These are phyloP conservation scores for Pichia sp. DNA, from an alignment of 1,139 yeast genomes.

Conservation along the genomic window DNA sequence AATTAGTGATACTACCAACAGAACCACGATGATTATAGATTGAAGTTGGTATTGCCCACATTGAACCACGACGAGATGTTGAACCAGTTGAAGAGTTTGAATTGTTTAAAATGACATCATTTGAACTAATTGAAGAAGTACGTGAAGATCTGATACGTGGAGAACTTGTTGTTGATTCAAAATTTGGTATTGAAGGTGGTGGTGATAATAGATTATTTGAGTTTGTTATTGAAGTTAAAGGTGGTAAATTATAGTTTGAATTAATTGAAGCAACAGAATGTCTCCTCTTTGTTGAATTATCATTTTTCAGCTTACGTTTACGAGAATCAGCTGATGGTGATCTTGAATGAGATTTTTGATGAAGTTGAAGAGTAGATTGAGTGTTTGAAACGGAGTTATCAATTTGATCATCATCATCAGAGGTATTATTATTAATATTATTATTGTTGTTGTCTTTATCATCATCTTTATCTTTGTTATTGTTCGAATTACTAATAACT, in stretches of 20 bases:
- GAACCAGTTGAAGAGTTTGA: not conserved
- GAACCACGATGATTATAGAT: not conserved
- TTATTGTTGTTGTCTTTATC: no score
- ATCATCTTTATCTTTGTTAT: not conserved
- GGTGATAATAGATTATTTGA: conserved; percentile 7
- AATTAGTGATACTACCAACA: conserved; percentile 7
- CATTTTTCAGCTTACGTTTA: conserved; percentile 25
- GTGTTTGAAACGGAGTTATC: not conserved
- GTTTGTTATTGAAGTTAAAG: conserved; percentile 11
- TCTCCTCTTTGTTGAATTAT: conserved; percentile 24
- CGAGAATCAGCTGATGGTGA: no score
- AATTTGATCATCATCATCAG: not conserved
- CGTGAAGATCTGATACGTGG: conserved; percentile 14
- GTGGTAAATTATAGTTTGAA: no score
- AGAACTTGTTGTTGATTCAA: conserved; percentile 9
- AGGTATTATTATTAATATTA: conserved; percentile 1
- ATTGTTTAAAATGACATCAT: not conserved
- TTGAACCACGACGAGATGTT: not conserved
- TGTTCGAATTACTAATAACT: no score
- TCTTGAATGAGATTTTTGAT: no score
- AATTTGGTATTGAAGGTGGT: conserved; percentile 5
- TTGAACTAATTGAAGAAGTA: conserved; percentile 11
- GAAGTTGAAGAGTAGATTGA: not conserved
- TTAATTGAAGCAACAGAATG: conserved; percentile 29
- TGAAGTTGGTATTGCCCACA: conserved; percentile 2